These are phyloP conservation scores for Paxillus ammoniavirescens DNA, from an alignment of 768 basidiomycete genomes.

Conservation along the genomic window DNA sequence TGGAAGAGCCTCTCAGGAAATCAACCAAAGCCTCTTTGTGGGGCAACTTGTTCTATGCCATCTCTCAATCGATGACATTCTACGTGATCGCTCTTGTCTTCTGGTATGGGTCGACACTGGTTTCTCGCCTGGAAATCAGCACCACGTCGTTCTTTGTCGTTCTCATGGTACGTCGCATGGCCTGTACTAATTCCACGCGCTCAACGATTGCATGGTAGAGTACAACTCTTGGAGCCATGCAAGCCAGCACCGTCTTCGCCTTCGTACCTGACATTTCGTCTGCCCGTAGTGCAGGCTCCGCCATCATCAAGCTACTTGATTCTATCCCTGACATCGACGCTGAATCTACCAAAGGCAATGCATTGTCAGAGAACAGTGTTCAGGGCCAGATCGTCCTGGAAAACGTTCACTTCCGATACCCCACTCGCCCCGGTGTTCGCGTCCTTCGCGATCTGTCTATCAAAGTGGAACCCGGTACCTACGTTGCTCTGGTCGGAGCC, in stretches of 20 bases:
- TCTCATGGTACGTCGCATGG: conserved; percentile 59
- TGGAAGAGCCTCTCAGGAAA: conserved; percentile 66
- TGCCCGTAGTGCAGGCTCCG: conserved; percentile 72
- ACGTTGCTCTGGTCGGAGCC: conserved; percentile 79
- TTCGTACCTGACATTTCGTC: conserved; percentile 90
- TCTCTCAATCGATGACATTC: conserved; percentile 75
- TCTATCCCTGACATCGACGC: conserved; percentile 77
- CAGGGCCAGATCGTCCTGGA: conserved; percentile 73
- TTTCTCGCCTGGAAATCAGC: conserved; percentile 50
- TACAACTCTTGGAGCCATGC: conserved; percentile 76
- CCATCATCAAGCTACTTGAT: conserved; percentile 77
- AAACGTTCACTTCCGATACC: conserved; percentile 86
- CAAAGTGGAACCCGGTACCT: conserved; percentile 72
- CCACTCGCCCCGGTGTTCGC: conserved; percentile 78
- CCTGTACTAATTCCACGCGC: not conserved
- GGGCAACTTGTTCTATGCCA: conserved; percentile 64
- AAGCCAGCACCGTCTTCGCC: conserved; percentile 81
- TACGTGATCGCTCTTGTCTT: conserved; percentile 82
- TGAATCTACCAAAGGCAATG: conserved; percentile 63
- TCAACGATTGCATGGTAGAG: conserved; percentile 38
- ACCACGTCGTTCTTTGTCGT: conserved; percentile 78
- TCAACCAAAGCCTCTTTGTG: conserved; percentile 67
- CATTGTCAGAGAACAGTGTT: conserved; percentile 41
- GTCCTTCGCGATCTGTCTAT: conserved; percentile 78
- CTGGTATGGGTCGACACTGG: conserved; percentile 70